Conservation (phyloP, 108 stramenopile species). For the Cyclotella kingstonii region DNA sequence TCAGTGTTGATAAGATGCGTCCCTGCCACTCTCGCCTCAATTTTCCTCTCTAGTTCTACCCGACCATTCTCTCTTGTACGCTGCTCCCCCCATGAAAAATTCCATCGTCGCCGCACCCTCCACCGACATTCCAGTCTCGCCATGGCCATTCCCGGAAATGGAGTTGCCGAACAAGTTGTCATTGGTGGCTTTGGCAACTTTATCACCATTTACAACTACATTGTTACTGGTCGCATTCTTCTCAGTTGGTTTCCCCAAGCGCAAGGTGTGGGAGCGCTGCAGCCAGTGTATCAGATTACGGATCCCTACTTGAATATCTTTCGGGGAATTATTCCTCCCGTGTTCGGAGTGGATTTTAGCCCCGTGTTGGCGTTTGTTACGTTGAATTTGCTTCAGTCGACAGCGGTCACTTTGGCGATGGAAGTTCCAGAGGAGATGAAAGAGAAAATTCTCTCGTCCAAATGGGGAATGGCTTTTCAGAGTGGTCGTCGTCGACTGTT, state of each 20-base stretch:
- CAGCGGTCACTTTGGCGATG: constrained; percentile 20
- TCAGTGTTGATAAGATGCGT: not conserved
- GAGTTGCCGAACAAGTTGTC: constrained; percentile 80
- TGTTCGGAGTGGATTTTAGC: constrained; percentile 83
- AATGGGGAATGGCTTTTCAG: too few species aligned
- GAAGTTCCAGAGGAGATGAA: constrained; percentile 25
- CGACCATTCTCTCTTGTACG: constrained; percentile 9
- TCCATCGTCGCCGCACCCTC: constrained; percentile 32
- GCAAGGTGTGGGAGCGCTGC: constrained; percentile 46
- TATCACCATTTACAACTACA: constrained; percentile 82
- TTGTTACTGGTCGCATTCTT: constrained; percentile 88
- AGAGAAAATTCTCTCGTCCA: too few species aligned
- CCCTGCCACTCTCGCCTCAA: constrained; percentile 17
- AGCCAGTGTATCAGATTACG: constrained; percentile 85
- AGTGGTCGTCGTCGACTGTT: too few species aligned
- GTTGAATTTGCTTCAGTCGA: constrained; percentile 23
- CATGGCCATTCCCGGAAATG: constrained; percentile 87
- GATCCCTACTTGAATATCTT: constrained; percentile 93
- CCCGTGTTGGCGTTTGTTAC: constrained; percentile 67
- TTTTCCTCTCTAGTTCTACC: constrained; percentile 22
- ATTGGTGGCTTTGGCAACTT: constrained; percentile 86
- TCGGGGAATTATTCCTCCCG: constrained; percentile 78
- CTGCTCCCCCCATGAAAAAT: constrained; percentile 12
- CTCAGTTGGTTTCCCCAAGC: constrained; percentile 91
- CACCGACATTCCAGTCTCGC: constrained; percentile 40